Evolutionary conservation across 352 stramenopile genomes (phyloP), one percentile per base, ranked within the genome.

Genomic region (Globisporangium cederbergense): DNA sequence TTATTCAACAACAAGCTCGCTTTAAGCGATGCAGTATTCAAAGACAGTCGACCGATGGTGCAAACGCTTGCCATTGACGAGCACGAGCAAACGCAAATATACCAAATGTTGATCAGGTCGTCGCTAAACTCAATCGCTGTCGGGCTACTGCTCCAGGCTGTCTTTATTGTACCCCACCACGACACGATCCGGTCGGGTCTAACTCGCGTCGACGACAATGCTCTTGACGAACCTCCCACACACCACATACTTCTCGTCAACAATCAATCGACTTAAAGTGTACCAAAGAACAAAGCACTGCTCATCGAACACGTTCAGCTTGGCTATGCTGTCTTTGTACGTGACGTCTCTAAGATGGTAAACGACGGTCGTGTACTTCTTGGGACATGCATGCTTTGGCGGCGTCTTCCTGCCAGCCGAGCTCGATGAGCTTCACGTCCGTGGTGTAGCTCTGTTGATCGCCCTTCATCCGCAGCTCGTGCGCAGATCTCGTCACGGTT

Each of bases 201-300:
- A 43, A 14, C 6, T 43, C 34, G 43, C 52, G 18, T 58, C 52
- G 11, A 58, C 25, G 8, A 13, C 34, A 16, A 32, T 58, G 52
- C 52, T 58, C 11, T 58, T 58, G 52, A 58, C 13, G 14, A 58
- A 58, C 5, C 4, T 58, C 14, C 34, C 30, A 58, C 52, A 46
- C 32, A 18, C 18, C 13, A 45, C n/a, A 6, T 3, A 2, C 32
- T 30, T 58, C 7, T 18, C 32, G 30, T 42, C n/a, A 10, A 28
- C 32, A 25, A 46, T 7, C 4, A 58, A 18, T 30, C 52, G 32
- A 16, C 52, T 58, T 20, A 18, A 45, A 45, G 30, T 8, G 52
- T 28, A 58, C 18, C 52, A 58, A n/a, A 58, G 52, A 8, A 58
- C 52, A 6, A 42, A 46, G 32, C 34, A 58, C 14, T 10, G 18